Evolutionary conservation across 345 rosid genomes (phyloP), one percentile per base, ranked within the genome.

Genomic region (Hevea brasiliensis): DNA sequence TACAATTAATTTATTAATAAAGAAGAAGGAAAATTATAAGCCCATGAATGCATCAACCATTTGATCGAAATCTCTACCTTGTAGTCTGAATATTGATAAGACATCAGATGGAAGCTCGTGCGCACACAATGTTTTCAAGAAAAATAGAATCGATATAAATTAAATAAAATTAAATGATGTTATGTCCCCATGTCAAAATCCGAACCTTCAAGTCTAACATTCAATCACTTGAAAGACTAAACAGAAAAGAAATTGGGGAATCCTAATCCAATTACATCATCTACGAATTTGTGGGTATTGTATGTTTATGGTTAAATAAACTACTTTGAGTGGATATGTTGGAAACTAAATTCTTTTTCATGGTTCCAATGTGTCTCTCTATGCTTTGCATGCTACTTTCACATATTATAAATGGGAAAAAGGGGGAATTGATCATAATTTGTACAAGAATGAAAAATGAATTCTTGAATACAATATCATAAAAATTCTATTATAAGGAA

Each of bases 301-400:
- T 48, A 32, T 50, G 71, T 74, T 69, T 64, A 42, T 75, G 82
- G 70, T 70, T 66, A 79, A 60, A 58, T 60, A 68, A 76, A 58
- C 76, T 29, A 55, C 54, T 58, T 32, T 69, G 44, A 73, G 89
- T 86, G 48, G 37, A 32, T 65, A 70, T 72, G n/a, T n/a, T 80
- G 81, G 82, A 65, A 44, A 65, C 72, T 72, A 50, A 23, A 70
- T 81, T 76, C 81, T 78, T 64, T 74, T 74, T n/a, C n/a, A n/a
- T n/a, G n/a, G n/a, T n/a, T n/a, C n/a, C n/a, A n/a, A n/a, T n/a
- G n/a, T n/a, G n/a, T n/a, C 37, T 1, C 37, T 32, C 37, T 1
- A 32, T 32, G 2, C 37, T 32, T 32, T 32, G 37, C 82, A 74
- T 40, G 0, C 37, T 37, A 54, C 54, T 8, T 41, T 54, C 21